Evolutionary conservation across 257 asterid species (phyloP).

Genomic region (Scutellaria baicalensis): DNA sequence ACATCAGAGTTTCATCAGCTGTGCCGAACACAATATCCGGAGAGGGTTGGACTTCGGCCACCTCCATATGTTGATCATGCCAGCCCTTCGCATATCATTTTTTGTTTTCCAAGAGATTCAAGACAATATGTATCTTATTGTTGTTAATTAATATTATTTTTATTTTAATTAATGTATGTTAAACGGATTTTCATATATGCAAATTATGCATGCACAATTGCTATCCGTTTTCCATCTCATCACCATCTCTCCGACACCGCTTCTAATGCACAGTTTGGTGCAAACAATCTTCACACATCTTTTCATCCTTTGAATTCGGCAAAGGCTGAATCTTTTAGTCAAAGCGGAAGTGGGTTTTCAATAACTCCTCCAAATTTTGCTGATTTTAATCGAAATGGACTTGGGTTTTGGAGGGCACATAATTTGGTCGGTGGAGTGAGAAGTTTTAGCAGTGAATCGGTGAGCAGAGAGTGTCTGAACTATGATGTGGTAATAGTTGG

Average conservation of each 20-base stretch:
- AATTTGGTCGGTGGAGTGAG: slow-evolving; percentile 28
- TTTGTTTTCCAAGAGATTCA: too few species aligned
- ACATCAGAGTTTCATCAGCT: too few species aligned
- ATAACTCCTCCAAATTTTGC: slow-evolving; percentile 9
- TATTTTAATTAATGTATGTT: too few species aligned
- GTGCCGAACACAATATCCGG: too few species aligned
- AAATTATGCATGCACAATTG: too few species aligned
- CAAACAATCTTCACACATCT: slow-evolving; percentile 7
- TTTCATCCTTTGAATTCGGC: slow-evolving; percentile 15
- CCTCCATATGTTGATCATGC: too few species aligned
- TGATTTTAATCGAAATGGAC: slow-evolving; percentile 9
- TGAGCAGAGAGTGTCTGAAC: slow-evolving; percentile 54
- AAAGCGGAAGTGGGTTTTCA: slow-evolving; percentile 10
- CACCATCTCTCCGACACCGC: not conserved
- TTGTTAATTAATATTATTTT: too few species aligned
- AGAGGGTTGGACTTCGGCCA: too few species aligned
- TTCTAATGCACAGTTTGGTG: not conserved
- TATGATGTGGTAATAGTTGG: slow-evolving; percentile 97
- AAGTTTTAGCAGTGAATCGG: slow-evolving; percentile 42
- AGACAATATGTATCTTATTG: too few species aligned
- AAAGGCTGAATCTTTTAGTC: slow-evolving; percentile 17
- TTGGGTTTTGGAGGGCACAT: slow-evolving; percentile 16
- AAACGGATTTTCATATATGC: too few species aligned
- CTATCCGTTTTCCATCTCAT: slow-evolving; percentile 5
- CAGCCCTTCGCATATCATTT: too few species aligned